Base-by-base conservation (phyloP, 2,329 filamentous ascomycete species). In the Fusarium liriodendri region DNA sequence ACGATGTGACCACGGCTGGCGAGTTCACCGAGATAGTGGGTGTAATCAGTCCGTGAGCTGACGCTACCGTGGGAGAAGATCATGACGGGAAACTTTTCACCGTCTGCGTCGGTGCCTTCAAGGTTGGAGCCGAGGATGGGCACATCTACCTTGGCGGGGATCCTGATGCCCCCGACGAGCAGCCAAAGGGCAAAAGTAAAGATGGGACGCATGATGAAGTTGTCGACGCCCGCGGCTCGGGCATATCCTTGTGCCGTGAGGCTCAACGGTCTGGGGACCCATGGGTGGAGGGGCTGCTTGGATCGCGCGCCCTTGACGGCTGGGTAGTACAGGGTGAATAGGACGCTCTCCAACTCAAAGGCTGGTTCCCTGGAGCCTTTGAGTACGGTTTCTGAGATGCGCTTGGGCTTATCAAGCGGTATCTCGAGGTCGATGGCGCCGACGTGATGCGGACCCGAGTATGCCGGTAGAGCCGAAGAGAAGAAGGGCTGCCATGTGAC, bases 1-100 rank as follows among this genome's bases (percentile, higher is more conserved):
- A 89, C 83, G 18, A 89, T 78, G 60, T 84, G 82, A 10, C 87
- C 87, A 2, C 84, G 82, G n/a, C 84, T 86, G 10, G 87, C 87
- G 1, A 89, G 80, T 66, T 87, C 85, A 66, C 86, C 85, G 18
- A 87, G 81, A 73, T 85, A 88, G 76, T 87, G 82, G 0, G 86
- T 87, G 78, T 89, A 89, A 75, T 88, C 86, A 2, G 85, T 87
- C 25, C 87, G 79, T 0, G 84, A 86, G 47, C 84, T 85, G 27
- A 85, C 86, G 78, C 86, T 86, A 50, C 87, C 87, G 71, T 89
- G 87, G 6, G 87, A 88, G 75, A 89, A 88, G 72, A 89, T 78
- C 67, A 88, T 79, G 69, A 88, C 80, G 10, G 87, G 86, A 32
- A 85, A 82, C 60, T 79, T 75, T 2, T 76, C 66, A 16, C 69